Conservation (phyloP, 352 stramenopile species). For the Thraustochytrium sp. region DNA sequence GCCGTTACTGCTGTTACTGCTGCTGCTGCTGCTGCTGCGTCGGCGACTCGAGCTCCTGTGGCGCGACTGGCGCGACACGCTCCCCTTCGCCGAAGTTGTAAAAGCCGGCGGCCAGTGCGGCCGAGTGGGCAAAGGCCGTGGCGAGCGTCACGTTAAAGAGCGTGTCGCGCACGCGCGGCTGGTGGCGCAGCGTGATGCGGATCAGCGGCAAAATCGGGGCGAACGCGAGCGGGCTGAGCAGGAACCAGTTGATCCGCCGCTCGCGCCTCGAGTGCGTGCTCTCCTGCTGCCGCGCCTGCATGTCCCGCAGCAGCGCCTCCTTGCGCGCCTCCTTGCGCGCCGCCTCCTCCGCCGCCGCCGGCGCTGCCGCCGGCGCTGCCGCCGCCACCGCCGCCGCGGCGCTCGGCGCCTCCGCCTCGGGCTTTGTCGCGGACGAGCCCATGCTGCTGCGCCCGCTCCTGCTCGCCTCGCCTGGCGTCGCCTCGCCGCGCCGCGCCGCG, state of each 20-base stretch:
- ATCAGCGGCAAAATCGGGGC: conserved; percentile 22
- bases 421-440: not conserved
- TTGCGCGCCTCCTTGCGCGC: not conserved
- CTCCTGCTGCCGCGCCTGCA: not conserved
- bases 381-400: not conserved
- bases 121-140: conserved; percentile 18
- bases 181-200: not conserved
- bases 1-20: too few species aligned
- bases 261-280: not conserved
- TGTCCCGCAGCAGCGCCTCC: not conserved
- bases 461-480: too few species aligned
- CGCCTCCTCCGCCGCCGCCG: not conserved
- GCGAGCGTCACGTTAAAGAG: not conserved
- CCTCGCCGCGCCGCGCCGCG: too few species aligned
- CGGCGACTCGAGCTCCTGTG: too few species aligned
- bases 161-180: not conserved
- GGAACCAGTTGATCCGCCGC: conserved; percentile 32
- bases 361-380: not conserved
- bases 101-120: conserved; percentile 1
- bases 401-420: not conserved
- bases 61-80: not conserved
- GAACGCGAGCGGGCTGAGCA: conserved; percentile 18
- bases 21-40: too few species aligned
- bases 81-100: conserved; percentile 18
- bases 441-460: too few species aligned